Evolutionary conservation across 2,329 filamentous ascomycete species (phyloP), one percentile per base, ranked within the genome.

Genomic region (Hypoxylon sp.): DNA sequence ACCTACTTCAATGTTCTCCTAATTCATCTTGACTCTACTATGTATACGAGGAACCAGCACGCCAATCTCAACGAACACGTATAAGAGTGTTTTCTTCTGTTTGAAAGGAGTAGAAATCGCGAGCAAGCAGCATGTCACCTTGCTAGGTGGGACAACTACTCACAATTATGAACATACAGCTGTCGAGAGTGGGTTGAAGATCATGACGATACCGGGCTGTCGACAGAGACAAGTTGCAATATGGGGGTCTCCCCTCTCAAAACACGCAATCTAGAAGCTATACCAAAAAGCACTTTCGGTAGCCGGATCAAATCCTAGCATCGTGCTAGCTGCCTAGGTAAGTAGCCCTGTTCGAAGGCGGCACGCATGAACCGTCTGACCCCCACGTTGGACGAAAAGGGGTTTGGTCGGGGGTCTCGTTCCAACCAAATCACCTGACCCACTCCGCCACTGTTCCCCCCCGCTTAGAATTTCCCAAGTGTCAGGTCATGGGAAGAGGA

Each of bases 401-500:
- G 48, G 32, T n/a, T 2, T 8, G 20, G 36, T 26, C 6, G 30
- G 36, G 26, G 18, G n/a, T n/a, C n/a, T 44, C 45, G 26, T 45
- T 30, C 36, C 51, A 55, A 44, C 28, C 44, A 48, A 33, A 50
- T 64, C 20, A 49, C 53, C 18, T 40, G 38, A 32, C 45, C 28
- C n/a, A n/a, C n/a, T n/a, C n/a, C n/a, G n/a, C 58, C 55, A 30
- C 33, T 48, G 40, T 61, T 54, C 6, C 53, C 56, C 56, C 57
- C 61, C 45, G 53, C 61, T 42, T 45, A 52, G 4, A 49, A 44
- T n/a, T n/a, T 45, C 11, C 38, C 18, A 54, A 11, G 18, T 56
- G 45, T 60, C 51, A 65, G 61, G 65, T 65, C 53, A 62, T 56
- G 33, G 16, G 62, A 33, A 33, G 8, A 12, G 30, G 30, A 33